These are phyloP conservation scores for Saccharomycopsis schoenii DNA, from an alignment of 805 yeast genomes.

Conservation along the genomic window DNA sequence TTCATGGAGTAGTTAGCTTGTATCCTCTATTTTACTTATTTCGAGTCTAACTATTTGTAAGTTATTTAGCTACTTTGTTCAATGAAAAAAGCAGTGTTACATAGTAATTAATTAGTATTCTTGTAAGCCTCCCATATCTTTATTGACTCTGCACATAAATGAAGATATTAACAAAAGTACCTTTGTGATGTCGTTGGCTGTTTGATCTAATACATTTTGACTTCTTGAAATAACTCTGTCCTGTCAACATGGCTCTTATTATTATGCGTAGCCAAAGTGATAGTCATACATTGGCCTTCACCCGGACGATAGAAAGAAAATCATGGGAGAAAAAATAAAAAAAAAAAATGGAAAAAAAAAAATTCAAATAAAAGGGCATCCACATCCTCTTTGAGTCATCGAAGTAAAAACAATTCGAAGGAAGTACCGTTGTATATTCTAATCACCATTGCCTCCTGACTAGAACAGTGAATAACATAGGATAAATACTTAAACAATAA, in stretches of 20 bases:
- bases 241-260: background rate
- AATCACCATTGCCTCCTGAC: too few species aligned
- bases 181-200: too few species aligned
- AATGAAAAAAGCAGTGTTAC: too few species aligned
- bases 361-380: background rate
- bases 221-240: constrained; percentile 1
- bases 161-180: too few species aligned
- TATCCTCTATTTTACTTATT: background rate
- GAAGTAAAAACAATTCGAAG: background rate
- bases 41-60: background rate
- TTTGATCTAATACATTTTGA: background rate
- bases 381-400: background rate
- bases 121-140: too few species aligned
- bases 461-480: too few species aligned
- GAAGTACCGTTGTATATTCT: background rate
- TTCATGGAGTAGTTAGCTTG: background rate
- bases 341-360: background rate
- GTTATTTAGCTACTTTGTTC: too few species aligned
- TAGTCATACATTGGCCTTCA: background rate
- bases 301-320: background rate
- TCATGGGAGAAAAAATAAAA: background rate
- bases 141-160: too few species aligned
- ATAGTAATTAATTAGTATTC: too few species aligned
- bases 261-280: background rate
- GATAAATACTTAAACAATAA: background rate